Evolutionary conservation across 345 rosid genomes (phyloP), one percentile per base, ranked within the genome.

Genomic region (Theobroma cacao): DNA sequence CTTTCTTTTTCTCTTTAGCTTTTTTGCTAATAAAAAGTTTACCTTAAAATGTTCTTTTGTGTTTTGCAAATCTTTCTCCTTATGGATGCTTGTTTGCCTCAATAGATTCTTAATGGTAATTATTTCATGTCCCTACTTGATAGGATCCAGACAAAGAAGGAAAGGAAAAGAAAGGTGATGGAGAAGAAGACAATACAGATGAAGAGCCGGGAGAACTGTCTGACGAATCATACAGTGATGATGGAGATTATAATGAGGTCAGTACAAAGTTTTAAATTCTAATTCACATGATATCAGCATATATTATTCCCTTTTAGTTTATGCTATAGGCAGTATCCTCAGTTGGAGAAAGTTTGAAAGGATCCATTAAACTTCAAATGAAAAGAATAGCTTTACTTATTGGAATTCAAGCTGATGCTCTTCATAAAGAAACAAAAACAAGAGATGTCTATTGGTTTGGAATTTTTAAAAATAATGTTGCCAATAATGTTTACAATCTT

Each of bases 201-300:
- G 75, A 48, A 30, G 75, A 70, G 28, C 24, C 3, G 3, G 60
- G 26, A 71, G 61, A 18, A 52, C 5, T 9, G 30, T 50, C 75
- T 2, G 60, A 71, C 4, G 38, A 47, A 47, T 69, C 74, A 11
- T 71, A 71, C 61, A 71, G 75, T n/a, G 9, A 5, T 50, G 75
- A 71, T 50, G 75, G 61, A n/a, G 75, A 71, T 71, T 71, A 71
- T 31, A 71, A 71, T 20, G 75, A 50, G 75, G 61, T 71, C 18
- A 15, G 61, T 20, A 0, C 33, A 48, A 31, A 50, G 30, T 61
- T 50, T 50, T 22, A 31, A 43, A 18, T 1, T 30, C 45, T 31
- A 33, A 50, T 31, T 10, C 38, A 18, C 60, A 71, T 50, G 38
- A 71, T 48, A 28, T 48, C 59, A 9, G 41, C 59, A 18, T 48